Evolutionary conservation across 352 stramenopile species (phyloP), one percentile per base, ranked within the genome.

Genomic region (Peronospora belbahrii): DNA sequence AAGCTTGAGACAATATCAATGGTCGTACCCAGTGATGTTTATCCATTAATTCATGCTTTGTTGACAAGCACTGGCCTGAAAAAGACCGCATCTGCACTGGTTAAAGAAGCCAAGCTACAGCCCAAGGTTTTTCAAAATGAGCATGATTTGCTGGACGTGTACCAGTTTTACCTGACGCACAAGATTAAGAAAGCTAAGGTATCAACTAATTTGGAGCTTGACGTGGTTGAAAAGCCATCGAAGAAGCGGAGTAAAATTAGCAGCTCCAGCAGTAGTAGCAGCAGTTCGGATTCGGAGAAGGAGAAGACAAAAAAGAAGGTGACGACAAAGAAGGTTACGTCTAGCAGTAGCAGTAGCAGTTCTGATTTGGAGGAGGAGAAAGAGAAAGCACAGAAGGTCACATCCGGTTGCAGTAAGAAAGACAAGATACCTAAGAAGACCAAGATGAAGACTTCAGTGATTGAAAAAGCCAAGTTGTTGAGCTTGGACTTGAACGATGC

Each of bases 71-170:
- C 67, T n/a, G 82, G 82, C 10, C 70, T 94, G 42, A 84, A 86
- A 52, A 84, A 83, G 57, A 37, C 75, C 8, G 82, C 79, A 17
- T 53, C 72, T 15, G 65, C 74, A 27, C 46, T 94, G 41, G 52
- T 66, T 20, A 85, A 88, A 46, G 82, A 94, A 48, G 66, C 77
- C 43, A 85, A 88, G 34, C 44, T 90, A 49, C 62, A 85, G 42
- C 56, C 64, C 28, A 69, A 81, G 53, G 68, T 56, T 19, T 81
- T 85, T 41, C 60, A 71, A 42, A 56, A 32, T 11, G 70, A 87
- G 28, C 61, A 89, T 42, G 79, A 93, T 37, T 48, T 93, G 38
- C 47, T 93, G 38, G 56, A 68, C 14, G 67, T 93, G 32, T 93
- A 90, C 67, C 69, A 71, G 28, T 72, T 72, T 36, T 85, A 88